Conservation (phyloP, 164 flowering plant species). For the Pachysandra terminalis region DNA sequence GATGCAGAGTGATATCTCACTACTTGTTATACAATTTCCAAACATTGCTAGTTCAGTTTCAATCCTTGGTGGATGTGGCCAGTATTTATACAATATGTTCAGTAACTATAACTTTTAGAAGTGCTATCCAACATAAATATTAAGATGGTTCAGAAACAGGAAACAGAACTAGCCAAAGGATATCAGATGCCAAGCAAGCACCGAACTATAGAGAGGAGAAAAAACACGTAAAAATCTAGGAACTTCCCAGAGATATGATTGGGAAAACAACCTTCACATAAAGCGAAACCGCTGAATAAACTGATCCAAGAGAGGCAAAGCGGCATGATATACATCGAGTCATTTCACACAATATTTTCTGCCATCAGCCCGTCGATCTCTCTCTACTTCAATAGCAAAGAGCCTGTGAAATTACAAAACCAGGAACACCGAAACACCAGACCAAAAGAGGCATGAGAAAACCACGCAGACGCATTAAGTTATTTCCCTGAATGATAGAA, state of each 20-base stretch:
- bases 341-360: neutral
- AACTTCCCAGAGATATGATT: neutral
- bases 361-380: constrained; percentile 6
- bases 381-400: constrained; percentile 6
- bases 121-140: neutral
- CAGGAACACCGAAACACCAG: neutral
- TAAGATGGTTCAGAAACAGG: neutral
- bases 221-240: neutral
- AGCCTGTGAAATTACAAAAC: constrained; percentile 8
- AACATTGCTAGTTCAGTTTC: neutral
- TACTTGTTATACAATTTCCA: too few species aligned
- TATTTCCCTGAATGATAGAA: neutral
- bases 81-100: neutral
- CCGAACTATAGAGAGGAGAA: neutral
- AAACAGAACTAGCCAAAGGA: neutral
- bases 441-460: neutral
- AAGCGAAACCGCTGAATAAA: neutral
- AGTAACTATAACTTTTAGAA: too few species aligned
- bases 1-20: neutral
- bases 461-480: neutral
- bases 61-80: neutral
- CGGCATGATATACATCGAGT: neutral
- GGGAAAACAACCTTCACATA: neutral
- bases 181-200: neutral
- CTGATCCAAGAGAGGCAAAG: constrained; percentile 6